Evolutionary conservation across 2,329 filamentous ascomycete species (phyloP), one percentile per base, ranked within the genome.

Genomic region (Colletotrichum tanaceti): DNA sequence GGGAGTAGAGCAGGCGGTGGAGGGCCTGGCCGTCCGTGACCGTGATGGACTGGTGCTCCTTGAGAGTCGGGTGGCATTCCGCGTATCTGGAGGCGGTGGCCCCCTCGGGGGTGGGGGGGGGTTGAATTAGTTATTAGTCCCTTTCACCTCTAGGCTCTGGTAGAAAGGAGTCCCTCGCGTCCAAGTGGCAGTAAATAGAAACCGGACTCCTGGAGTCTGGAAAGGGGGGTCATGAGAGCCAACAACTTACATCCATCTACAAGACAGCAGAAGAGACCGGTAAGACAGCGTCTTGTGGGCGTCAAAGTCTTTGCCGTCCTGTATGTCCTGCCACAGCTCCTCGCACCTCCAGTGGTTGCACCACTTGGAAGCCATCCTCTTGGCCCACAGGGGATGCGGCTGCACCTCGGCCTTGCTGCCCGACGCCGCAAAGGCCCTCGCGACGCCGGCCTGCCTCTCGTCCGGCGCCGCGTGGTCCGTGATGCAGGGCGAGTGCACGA

Each of bases 331-430:
- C 60, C 66, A 69, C 4, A 69, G 16, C 35, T 52, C n/a, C 10
- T 71, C 63, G 46, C 71, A 72, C 9, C 54, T 62, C 71, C 71
- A 71, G 60, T 72, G 71, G n/a, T 72, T 72, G 41, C 70, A 71
- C 71, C 71, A 72, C 11, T 32, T 38, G 11, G 71, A 72, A 3
- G 62, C 43, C 63, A 72, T 60, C 18, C 71, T 63, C 18, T 59
- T 13, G 20, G 65, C 70, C 71, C 71, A 72, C 28, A 65, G 43
- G 20, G 54, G 63, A 11, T 70, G 70, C 14, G 46, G 28, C 10
- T 71, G 71, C 5, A 70, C 58, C 5, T 44, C 47, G 4, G 63
- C 28, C 2, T 49, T 28, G 35, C 44, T 50, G 18, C 32, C 35
- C 0, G 46, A 58, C 38, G 24, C 22, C 2, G 5, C 14, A 14